Percentiles rank a stretch among this genome's conserved stretches.
These are phyloP conservation scores for Aspergillus transmontanensis DNA, from an alignment of 2,329 filamentous ascomycete species.

Conservation along the genomic window DNA sequence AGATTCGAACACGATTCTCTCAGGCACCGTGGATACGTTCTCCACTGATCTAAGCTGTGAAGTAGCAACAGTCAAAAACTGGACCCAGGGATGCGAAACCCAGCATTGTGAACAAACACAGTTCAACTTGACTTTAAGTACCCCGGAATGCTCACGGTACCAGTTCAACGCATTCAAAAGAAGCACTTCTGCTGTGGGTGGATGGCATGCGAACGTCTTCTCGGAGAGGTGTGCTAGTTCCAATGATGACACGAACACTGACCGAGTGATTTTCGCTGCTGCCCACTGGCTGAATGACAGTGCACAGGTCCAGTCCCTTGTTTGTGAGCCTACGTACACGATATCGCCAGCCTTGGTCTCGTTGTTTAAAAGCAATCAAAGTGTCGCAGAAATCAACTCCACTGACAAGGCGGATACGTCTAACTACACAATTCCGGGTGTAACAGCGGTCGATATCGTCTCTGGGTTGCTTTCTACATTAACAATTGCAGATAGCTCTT, in stretches of 20 bases:
- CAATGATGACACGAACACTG: not conserved
- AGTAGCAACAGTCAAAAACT: conserved; percentile 8
- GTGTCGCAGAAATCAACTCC: not conserved
- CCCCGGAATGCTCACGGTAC: not conserved
- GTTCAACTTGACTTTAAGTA: conserved; percentile 6
- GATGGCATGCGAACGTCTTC: conserved; percentile 4
- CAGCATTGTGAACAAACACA: not conserved
- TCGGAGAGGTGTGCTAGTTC: not conserved
- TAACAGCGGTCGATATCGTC: not conserved
- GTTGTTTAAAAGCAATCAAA: conserved; percentile 9
- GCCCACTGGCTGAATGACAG: conserved; percentile 10
- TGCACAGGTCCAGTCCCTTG: not conserved
- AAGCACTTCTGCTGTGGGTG: conserved; percentile 1
- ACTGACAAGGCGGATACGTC: not conserved
- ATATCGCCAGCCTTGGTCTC: conserved; percentile 6
- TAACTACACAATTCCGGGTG: not conserved
- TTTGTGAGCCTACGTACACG: conserved; percentile 9
- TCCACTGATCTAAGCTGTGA: conserved; percentile 9
- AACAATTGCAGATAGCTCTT: not conserved
- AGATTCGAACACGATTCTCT: conserved; percentile 4
- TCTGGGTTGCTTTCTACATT: conserved; percentile 2
- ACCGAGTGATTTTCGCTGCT: conserved; percentile 5
- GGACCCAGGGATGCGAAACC: conserved; percentile 5
- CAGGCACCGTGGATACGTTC: conserved; percentile 8
- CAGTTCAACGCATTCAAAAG: not conserved